Percentiles rank a stretch among this genome's conserved stretches.
Evolutionary conservation across 1,284 basidiomycete species (phyloP).

Genomic region (Ganoderma leucocontextum): DNA sequence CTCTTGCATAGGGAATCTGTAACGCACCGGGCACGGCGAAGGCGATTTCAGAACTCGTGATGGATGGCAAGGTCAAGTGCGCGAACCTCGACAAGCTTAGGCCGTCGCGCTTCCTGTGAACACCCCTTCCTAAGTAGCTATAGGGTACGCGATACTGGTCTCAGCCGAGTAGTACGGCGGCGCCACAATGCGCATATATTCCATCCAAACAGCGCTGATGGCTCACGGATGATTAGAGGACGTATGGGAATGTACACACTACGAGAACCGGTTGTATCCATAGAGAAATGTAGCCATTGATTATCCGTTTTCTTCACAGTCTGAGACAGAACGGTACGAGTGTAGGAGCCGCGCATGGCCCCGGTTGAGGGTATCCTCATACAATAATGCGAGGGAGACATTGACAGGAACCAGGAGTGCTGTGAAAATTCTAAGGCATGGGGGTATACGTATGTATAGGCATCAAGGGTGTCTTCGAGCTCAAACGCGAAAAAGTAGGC

Average conservation of each 20-base stretch:
- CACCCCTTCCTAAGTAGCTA: background rate
- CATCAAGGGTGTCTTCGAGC: no score
- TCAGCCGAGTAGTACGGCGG: background rate
- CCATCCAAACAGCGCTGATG: background rate
- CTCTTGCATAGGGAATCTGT: conserved; percentile 63
- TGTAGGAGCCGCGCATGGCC: no score
- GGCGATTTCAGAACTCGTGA: conserved; percentile 63
- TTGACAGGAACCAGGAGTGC: no score
- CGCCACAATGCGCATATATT: background rate
- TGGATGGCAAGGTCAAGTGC: conserved; percentile 62
- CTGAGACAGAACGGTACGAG: background rate
- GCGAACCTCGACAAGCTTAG: conserved; percentile 56
- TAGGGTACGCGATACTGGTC: background rate
- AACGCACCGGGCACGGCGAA: conserved; percentile 76
- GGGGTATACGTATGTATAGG: no score
- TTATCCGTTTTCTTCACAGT: background rate
- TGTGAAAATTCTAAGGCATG: no score
- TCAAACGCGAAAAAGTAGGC: no score
- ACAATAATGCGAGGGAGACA: no score
- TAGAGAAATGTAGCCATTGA: background rate
- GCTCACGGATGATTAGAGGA: no score
- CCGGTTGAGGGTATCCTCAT: no score
- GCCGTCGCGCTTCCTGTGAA: conserved; percentile 33
- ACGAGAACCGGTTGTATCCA: background rate
- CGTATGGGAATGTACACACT: no score